Evolutionary conservation across 1,284 basidiomycete genomes (phyloP).

Genomic region (Ustilago crameri): DNA sequence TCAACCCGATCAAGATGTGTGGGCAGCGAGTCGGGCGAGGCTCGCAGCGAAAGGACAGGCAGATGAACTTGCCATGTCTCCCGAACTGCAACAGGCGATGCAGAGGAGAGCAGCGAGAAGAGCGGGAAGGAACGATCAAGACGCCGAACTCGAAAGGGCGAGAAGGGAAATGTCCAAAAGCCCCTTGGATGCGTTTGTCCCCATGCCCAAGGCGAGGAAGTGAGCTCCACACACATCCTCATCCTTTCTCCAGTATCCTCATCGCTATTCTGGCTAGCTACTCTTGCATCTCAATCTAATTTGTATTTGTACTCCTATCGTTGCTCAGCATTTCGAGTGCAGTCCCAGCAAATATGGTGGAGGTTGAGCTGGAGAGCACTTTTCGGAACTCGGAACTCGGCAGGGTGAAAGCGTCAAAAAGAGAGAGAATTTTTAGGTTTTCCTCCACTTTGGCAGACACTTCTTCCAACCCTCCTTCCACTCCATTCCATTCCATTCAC

Average conservation of each 20-base stretch:
- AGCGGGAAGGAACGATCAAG: slow-evolving; percentile 13
- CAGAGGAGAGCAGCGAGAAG: slow-evolving; percentile 25
- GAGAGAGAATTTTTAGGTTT: slow-evolving; percentile 1
- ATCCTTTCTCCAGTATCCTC: background rate
- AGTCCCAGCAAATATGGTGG: too few relatives aligned
- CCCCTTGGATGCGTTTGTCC: slow-evolving; percentile 48
- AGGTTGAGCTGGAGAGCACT: too few relatives aligned
- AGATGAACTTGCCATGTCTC: slow-evolving; percentile 1
- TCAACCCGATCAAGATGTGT: slow-evolving; percentile 32
- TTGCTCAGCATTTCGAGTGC: too few relatives aligned
- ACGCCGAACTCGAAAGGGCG: slow-evolving; percentile 27
- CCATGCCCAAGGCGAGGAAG: slow-evolving; percentile 26
- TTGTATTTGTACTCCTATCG: too few relatives aligned
- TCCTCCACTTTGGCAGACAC: slow-evolving; percentile 2
- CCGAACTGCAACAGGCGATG: slow-evolving; percentile 29
- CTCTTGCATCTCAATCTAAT: background rate
- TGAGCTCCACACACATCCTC: background rate
- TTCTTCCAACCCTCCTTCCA: background rate
- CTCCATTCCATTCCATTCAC: background rate
- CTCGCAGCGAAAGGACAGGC: slow-evolving; percentile 31
- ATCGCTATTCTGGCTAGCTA: too few relatives aligned
- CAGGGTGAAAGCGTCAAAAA: background rate
- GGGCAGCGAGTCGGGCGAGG: slow-evolving; percentile 44
- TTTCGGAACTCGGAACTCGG: slow-evolving; percentile 4
- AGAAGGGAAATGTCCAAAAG: slow-evolving; percentile 44